A percentile compares a stretch with the other conserved stretches of the same genome.
Conservation (phyloP, 495 filamentous ascomycete species). For the Daldinia caldariorum region DNA sequence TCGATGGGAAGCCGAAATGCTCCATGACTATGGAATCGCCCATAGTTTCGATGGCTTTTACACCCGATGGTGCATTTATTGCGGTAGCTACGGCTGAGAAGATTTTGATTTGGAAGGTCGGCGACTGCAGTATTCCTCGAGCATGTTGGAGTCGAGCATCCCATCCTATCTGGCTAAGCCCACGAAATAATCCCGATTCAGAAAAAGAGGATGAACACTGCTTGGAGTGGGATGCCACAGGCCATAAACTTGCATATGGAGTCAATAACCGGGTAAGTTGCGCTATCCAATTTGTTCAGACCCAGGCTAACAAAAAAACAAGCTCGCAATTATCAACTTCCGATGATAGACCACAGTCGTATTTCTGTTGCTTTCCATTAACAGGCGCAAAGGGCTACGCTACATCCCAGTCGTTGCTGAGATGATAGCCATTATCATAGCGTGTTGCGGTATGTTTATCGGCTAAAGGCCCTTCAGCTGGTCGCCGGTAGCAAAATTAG, state of each 20-base stretch:
- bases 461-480: background rate
- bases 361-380: background rate
- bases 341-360: constrained; percentile 40
- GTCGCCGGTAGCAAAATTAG: too few relatives aligned
- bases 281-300: background rate
- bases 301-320: constrained; percentile 32
- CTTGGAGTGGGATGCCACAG: constrained; percentile 79
- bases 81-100: constrained; percentile 72
- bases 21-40: constrained; percentile 67
- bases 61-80: constrained; percentile 75
- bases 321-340: constrained; percentile 62
- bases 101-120: constrained; percentile 77
- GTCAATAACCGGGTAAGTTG: constrained; percentile 71
- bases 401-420: background rate
- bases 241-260: constrained; percentile 77
- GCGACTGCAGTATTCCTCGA: constrained; percentile 69
- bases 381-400: background rate
- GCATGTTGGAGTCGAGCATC: constrained; percentile 67
- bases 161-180: constrained; percentile 62
- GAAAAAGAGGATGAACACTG: constrained; percentile 64
- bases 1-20: constrained; percentile 64
- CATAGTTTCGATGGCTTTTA: constrained; percentile 71
- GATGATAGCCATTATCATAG: background rate
- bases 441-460: background rate
- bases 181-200: constrained; percentile 54